phyloP scores from a whole-genome alignment of 148 eudicot genomes.

The Salicornia ramosissima region DNA sequence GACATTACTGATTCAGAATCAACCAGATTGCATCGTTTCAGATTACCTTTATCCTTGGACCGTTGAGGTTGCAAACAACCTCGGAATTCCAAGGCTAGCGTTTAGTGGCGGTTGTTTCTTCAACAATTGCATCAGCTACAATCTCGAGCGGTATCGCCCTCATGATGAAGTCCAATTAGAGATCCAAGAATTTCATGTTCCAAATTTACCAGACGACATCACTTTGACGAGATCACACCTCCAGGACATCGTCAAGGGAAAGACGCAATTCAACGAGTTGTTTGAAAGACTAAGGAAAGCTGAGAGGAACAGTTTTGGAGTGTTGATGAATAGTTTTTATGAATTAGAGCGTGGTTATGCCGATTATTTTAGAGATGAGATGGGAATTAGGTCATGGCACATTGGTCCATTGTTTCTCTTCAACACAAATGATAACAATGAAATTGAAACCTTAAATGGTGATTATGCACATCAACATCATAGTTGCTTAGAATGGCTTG shows the following conservation, averaged over 20 bases:
- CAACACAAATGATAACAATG: slow-evolving; percentile 23
- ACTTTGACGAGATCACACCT: slow-evolving; percentile 40
- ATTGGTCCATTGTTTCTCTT: slow-evolving; percentile 46
- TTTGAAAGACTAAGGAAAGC: slow-evolving; percentile 41
- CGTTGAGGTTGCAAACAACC: slow-evolving; percentile 25
- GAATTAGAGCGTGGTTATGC: slow-evolving; percentile 41
- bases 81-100: slow-evolving; percentile 40
- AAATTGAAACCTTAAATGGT: too few species aligned
- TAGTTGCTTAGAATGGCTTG: slow-evolving; percentile 41
- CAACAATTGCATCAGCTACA: slow-evolving; percentile 30
- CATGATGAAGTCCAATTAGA: slow-evolving; percentile 29
- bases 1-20: slow-evolving; percentile 14
- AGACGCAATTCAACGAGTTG: slow-evolving; percentile 31
- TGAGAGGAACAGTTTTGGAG: slow-evolving; percentile 47
- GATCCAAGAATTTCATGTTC: slow-evolving; percentile 32
- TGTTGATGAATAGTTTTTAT: slow-evolving; percentile 45
- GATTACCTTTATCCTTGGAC: slow-evolving; percentile 56
- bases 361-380: slow-evolving; percentile 32
- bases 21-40: slow-evolving; percentile 41
- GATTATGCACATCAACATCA: slow-evolving; percentile 19
- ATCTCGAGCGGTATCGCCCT: slow-evolving; percentile 31
- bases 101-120: slow-evolving; percentile 53
- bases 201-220: slow-evolving; percentile 34
- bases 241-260: slow-evolving; percentile 42
- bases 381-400: slow-evolving; percentile 47